Evolutionary conservation across 2,329 filamentous ascomycete genomes (phyloP).

Genomic region (Aphanocladium album): DNA sequence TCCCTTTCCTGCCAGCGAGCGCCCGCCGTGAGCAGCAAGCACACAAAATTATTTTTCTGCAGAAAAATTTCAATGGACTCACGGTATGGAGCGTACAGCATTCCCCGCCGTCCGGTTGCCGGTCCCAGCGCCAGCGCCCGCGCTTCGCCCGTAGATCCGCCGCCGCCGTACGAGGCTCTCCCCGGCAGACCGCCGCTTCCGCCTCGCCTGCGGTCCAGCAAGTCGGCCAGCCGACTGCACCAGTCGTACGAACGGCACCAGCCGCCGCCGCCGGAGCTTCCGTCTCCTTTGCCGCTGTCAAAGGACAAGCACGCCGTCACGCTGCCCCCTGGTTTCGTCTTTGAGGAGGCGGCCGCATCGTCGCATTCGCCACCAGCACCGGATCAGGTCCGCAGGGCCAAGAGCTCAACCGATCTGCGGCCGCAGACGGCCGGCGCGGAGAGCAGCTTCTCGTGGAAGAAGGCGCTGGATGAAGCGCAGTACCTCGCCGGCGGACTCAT

Average conservation of each 20-base stretch:
- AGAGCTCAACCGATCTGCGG: slow-evolving; percentile 26
- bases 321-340: slow-evolving; percentile 9
- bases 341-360: slow-evolving; percentile 10
- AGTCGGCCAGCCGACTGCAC: slow-evolving; percentile 15
- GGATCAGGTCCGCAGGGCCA: slow-evolving; percentile 22
- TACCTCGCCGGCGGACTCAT: slow-evolving; percentile 63
- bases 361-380: background rate
- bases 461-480: slow-evolving; percentile 51
- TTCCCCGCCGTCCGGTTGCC: background rate
- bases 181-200: slow-evolving; percentile 3
- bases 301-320: background rate
- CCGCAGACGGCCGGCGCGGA: slow-evolving; percentile 13
- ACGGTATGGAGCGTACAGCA: background rate
- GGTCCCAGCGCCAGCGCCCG: background rate
- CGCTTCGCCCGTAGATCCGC: background rate
- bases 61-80: background rate
- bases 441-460: slow-evolving; percentile 36
- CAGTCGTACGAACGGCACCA: background rate
- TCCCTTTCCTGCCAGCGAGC: too few relatives aligned
- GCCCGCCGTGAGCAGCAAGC: too few relatives aligned
- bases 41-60: background rate
- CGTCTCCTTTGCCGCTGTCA: background rate
- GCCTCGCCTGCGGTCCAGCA: slow-evolving; percentile 15
- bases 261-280: background rate
- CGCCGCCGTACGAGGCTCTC: background rate